Evolutionary conservation across 495 filamentous ascomycete genomes (phyloP).

Genomic region (Neurospora intermedia): DNA sequence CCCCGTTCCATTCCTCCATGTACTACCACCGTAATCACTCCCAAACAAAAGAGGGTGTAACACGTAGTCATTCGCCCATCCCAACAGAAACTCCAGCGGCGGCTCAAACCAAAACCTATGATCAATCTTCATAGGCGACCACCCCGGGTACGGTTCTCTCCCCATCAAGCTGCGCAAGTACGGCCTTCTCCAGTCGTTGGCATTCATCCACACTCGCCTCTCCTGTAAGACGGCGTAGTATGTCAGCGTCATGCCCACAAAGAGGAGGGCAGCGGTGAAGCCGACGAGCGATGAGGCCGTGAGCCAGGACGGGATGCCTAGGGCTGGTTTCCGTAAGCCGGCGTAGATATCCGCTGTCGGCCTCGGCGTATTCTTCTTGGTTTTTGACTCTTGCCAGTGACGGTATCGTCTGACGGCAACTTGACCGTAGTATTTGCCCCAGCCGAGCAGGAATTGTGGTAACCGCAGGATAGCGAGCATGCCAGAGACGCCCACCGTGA

Average conservation of each 20-base stretch:
- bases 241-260: slow-evolving; percentile 1
- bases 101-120: slow-evolving; percentile 2
- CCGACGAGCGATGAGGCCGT: slow-evolving; percentile 3
- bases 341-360: neutral
- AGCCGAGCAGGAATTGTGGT: neutral
- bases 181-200: slow-evolving; percentile 9
- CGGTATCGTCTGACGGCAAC: neutral
- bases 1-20: neutral
- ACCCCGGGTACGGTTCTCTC: slow-evolving; percentile 3
- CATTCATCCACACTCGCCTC: slow-evolving; percentile 8
- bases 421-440: neutral
- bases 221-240: slow-evolving; percentile 11
- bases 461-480: slow-evolving; percentile 1
- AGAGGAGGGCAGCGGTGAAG: neutral
- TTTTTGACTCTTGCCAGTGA: neutral
- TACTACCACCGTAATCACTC: neutral
- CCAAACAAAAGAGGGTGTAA: neutral
- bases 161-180: slow-evolving; percentile 7
- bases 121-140: slow-evolving; percentile 8
- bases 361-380: neutral
- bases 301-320: neutral
- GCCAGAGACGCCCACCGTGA: neutral
- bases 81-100: neutral
- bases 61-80: neutral
- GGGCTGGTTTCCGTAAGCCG: neutral